phyloP scores from a whole-genome alignment of 345 rosid species.

The Triadica sebifera region DNA sequence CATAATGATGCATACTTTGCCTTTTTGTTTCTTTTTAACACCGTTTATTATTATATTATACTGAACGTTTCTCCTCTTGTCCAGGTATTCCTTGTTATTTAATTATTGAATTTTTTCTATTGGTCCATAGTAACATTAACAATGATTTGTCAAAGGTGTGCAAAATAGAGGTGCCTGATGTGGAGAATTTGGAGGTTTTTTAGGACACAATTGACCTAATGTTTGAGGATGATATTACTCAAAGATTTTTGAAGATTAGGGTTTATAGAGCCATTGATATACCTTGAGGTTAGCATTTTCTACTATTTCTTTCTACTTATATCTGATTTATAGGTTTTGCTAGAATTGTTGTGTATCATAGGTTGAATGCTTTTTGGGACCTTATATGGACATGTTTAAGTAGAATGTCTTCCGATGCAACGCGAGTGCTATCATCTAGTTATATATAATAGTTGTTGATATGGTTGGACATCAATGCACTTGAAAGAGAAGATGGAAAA shows the following conservation, averaged over 20 bases:
- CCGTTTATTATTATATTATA: too few relatives aligned
- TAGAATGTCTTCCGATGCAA: background rate
- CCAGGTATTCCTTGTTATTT: conserved; percentile 80
- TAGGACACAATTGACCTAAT: conserved; percentile 77
- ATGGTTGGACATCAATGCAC: too few relatives aligned
- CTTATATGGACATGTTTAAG: background rate
- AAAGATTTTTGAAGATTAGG: conserved; percentile 59
- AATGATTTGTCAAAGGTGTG: conserved; percentile 27
- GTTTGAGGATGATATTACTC: conserved; percentile 69
- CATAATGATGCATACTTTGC: background rate
- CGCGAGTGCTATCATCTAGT: too few relatives aligned
- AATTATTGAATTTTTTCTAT: too few relatives aligned
- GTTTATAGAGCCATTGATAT: conserved; percentile 66
- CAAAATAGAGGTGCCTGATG: conserved; percentile 74
- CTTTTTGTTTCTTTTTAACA: too few relatives aligned
- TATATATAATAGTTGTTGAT: too few relatives aligned
- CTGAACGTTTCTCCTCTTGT: conserved; percentile 16
- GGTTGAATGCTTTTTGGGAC: background rate
- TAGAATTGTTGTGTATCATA: background rate
- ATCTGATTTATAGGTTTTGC: background rate
- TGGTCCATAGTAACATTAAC: background rate
- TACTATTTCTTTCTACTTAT: background rate
- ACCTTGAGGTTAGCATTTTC: conserved; percentile 64
- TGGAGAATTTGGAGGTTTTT: conserved; percentile 76
- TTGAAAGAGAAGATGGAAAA: too few relatives aligned